Percentiles rank a stretch among this genome's conserved stretches.
These are phyloP conservation scores for Aspergillus aculeatinus DNA, from an alignment of 2,329 filamentous ascomycete species.

Conservation along the genomic window DNA sequence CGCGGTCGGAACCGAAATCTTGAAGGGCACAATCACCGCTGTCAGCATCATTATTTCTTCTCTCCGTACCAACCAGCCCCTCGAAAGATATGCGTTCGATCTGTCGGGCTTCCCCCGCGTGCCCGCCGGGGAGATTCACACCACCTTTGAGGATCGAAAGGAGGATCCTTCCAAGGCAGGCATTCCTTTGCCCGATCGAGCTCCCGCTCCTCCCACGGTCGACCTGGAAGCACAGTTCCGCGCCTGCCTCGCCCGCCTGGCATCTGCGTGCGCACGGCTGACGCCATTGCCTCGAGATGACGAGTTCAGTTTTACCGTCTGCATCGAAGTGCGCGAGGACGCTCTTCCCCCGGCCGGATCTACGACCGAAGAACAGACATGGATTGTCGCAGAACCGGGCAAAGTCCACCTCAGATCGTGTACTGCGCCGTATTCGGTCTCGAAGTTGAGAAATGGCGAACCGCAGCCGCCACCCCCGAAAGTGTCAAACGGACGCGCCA, in stretches of 20 bases:
- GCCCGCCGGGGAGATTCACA: constrained; percentile 48
- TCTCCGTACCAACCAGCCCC: constrained; percentile 50
- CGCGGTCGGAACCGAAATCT: constrained; percentile 68
- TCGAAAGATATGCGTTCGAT: constrained; percentile 63
- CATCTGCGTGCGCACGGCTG: constrained; percentile 44
- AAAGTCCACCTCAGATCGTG: constrained; percentile 40
- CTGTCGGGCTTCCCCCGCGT: constrained; percentile 57
- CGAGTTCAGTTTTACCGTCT: constrained; percentile 51
- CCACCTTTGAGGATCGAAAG: constrained; percentile 48
- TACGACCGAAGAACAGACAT: constrained; percentile 54
- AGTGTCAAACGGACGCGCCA: constrained; percentile 50
- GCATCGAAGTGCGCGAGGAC: constrained; percentile 49
- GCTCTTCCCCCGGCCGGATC: constrained; percentile 49
- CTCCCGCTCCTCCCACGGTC: constrained; percentile 32
- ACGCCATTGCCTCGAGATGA: constrained; percentile 46
- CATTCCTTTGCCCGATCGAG: constrained; percentile 27
- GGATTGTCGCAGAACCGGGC: constrained; percentile 60
- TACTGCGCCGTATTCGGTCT: constrained; percentile 42
- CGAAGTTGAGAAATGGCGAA: constrained; percentile 38
- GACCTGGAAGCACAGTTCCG: constrained; percentile 53
- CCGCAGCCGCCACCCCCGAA: constrained; percentile 34
- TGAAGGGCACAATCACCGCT: constrained; percentile 56
- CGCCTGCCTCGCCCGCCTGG: constrained; percentile 46
- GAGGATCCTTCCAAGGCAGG: constrained; percentile 36
- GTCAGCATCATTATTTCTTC: constrained; percentile 59